Evolutionary conservation across 2,329 filamentous ascomycete species (phyloP), one percentile per base, ranked within the genome.

Genomic region (Pseudopithomyces chartarum): DNA sequence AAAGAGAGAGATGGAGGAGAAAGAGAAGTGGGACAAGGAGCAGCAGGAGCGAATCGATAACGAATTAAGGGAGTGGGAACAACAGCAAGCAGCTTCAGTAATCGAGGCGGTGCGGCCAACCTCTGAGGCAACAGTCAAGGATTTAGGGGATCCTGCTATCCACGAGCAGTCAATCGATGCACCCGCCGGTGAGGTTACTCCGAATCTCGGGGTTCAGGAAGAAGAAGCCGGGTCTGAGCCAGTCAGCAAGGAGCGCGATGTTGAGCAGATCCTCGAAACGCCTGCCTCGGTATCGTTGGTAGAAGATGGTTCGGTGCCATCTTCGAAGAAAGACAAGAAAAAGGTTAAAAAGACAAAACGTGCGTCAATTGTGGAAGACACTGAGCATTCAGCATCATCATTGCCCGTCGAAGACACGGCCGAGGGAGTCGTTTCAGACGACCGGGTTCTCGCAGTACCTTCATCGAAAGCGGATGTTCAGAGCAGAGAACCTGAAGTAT

Each of bases 291-390:
- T 23, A 23, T 11, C 32, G 26, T 20, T 26, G 1, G 39, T 53
- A 39, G 58, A 62, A 36, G 61, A 63, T 19, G 15, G 8, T 20
- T 55, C 63, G 33, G 33, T 58, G 5, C 42, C 57, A 10, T 36
- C 60, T 26, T 64, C 64, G 6, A 67, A 66, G 56, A 68, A 68
- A 38, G 66, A 62, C 8, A 67, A 63, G 53, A 68, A 68, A 49
- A 66, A 67, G 39, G 64, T 58, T 5, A 66, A 68, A 56, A 68
- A 68, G 45, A 52, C 51, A 12, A 66, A 68, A 50, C 63, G 57
- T 50, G 57, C 32, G n/a, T 56, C 56, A 42, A 22, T 39, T 10
- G 10, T 47, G 15, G 55, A 54, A 19, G 55, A 46, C 26, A 52
- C 22, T 19, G 52, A 54, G 19, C 26, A 33, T 12, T 32, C 50